Conservation (phyloP, 331 rosid species). For the Telfairia occidentalis region DNA sequence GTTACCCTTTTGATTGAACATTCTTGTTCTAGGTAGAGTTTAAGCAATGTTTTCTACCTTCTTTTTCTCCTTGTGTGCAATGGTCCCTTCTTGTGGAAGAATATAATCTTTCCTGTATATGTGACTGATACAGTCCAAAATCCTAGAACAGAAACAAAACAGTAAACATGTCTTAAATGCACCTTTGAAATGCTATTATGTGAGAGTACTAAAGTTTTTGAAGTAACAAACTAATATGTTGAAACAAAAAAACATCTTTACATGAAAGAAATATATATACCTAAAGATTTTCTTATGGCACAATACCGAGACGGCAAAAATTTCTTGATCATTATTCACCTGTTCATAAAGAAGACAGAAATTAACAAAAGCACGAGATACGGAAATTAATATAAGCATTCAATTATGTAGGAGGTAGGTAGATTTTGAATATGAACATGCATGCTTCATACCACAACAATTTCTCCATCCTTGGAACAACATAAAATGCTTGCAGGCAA, state of each 20-base stretch:
- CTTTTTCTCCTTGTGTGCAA: conserved; percentile 57
- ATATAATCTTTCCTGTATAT: conserved; percentile 42
- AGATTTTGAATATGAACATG: not conserved
- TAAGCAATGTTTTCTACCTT: conserved; percentile 31
- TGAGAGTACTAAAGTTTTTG: too few species aligned
- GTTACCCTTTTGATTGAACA: conserved; percentile 9
- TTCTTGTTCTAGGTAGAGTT: not conserved
- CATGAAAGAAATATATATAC: conserved; percentile 21
- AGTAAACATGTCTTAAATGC: not conserved
- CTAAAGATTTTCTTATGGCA: conserved; percentile 47
- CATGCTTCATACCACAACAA: conserved; percentile 50
- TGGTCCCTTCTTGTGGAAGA: conserved; percentile 26
- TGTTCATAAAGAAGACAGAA: conserved; percentile 17
- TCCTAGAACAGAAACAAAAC: conserved; percentile 27
- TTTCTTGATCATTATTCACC: conserved; percentile 78
- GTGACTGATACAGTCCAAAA: conserved; percentile 39
- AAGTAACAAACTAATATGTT: not conserved
- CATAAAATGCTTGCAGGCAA: conserved; percentile 40
- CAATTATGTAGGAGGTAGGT: not conserved
- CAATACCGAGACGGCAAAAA: conserved; percentile 43
- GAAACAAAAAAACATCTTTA: not conserved
- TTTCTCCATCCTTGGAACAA: conserved; percentile 56
- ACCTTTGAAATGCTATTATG: not conserved
- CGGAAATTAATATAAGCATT: not conserved
- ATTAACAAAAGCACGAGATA: not conserved